phyloP scores from a whole-genome alignment of 495 filamentous ascomycete species.

The Penicillium daleae region DNA sequence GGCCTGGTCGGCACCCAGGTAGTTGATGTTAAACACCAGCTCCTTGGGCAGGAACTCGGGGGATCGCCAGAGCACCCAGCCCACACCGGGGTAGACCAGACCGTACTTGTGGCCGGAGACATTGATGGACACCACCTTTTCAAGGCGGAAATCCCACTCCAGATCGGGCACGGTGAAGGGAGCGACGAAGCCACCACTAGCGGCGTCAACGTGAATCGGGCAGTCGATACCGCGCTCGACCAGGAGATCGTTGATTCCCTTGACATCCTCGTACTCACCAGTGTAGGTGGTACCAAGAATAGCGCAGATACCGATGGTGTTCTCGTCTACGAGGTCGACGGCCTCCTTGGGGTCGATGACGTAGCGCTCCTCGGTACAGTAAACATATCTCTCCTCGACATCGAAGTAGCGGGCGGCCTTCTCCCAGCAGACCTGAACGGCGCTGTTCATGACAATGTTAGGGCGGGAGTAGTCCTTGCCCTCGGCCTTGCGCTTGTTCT shows the following conservation, averaged over 20 bases:
- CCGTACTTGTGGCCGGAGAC: slow-evolving; percentile 91
- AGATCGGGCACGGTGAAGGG: slow-evolving; percentile 83
- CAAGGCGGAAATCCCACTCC: slow-evolving; percentile 85
- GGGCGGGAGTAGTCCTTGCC: slow-evolving; percentile 76
- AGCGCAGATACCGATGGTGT: slow-evolving; percentile 90
- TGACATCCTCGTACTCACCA: slow-evolving; percentile 93
- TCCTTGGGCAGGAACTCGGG: slow-evolving; percentile 84
- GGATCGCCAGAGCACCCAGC: slow-evolving; percentile 88
- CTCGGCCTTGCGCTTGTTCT: slow-evolving; percentile 76
- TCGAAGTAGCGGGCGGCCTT: slow-evolving; percentile 96
- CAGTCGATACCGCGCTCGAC: slow-evolving; percentile 70
- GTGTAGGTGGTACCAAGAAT: slow-evolving; percentile 93
- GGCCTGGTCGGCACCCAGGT: slow-evolving; percentile 91
- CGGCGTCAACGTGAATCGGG: slow-evolving; percentile 90
- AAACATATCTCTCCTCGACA: slow-evolving; percentile 85
- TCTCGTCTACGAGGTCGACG: slow-evolving; percentile 86
- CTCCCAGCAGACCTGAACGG: slow-evolving; percentile 96
- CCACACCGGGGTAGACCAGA: slow-evolving; percentile 84
- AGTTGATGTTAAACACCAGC: slow-evolving; percentile 97
- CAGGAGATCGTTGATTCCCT: slow-evolving; percentile 84
- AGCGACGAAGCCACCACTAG: slow-evolving; percentile 85
- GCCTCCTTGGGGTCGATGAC: slow-evolving; percentile 86
- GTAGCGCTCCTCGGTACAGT: slow-evolving; percentile 77
- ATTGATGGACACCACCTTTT: slow-evolving; percentile 89
- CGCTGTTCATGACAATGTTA: slow-evolving; percentile 91